Evolutionary conservation across 2,329 filamentous ascomycete species (phyloP).

Genomic region (Claviceps maximensis): DNA sequence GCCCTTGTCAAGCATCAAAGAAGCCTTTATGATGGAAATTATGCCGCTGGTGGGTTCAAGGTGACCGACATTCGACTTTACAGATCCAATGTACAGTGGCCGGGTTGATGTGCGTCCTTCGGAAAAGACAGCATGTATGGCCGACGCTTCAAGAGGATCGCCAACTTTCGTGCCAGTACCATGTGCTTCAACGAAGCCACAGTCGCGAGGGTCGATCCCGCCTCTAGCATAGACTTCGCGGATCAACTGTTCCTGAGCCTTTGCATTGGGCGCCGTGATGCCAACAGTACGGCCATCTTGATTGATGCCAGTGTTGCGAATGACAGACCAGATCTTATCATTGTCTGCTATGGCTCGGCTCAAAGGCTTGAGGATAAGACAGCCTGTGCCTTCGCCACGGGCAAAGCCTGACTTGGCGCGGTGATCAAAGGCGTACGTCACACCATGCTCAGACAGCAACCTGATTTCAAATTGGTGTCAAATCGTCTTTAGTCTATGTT

Average conservation of each 20-base stretch:
- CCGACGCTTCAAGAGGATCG: conserved; percentile 39
- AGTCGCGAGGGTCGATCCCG: conserved; percentile 17
- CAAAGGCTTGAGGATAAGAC: conserved; percentile 43
- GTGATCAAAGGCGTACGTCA: conserved; percentile 28
- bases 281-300: conserved; percentile 37
- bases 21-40: conserved; percentile 36
- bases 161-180: conserved; percentile 43
- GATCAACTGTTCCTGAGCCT: conserved; percentile 31
- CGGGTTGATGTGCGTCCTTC: conserved; percentile 22
- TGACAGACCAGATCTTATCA: conserved; percentile 39
- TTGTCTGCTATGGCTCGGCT: conserved; percentile 40
- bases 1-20: conserved; percentile 35
- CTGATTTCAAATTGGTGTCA: not conserved
- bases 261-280: conserved; percentile 39
- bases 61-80: conserved; percentile 40
- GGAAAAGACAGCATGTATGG: conserved; percentile 30
- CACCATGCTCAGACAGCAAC: not conserved
- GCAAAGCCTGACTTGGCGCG: conserved; percentile 36
- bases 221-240: conserved; percentile 21
- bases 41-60: conserved; percentile 36
- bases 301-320: conserved; percentile 36
- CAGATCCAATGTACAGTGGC: conserved; percentile 32
- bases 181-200: conserved; percentile 34
- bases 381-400: conserved; percentile 44
- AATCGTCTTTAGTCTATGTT: not conserved